Base-by-base conservation (phyloP, 2,329 filamentous ascomycete species). In the Neofusicoccum kwambonambiense region DNA sequence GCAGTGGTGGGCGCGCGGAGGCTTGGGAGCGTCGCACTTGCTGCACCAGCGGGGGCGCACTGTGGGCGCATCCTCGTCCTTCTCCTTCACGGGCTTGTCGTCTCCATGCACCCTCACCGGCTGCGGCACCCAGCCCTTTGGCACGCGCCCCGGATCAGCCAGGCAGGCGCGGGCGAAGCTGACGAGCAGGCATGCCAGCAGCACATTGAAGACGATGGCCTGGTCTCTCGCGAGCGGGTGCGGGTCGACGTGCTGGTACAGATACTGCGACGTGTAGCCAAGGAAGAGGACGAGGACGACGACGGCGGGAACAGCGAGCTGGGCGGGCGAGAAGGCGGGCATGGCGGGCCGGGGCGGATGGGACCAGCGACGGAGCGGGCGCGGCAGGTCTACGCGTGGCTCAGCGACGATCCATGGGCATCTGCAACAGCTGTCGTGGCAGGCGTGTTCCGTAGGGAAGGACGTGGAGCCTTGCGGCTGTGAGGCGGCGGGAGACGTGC, bases 1-100 rank as follows among this genome's bases (percentile, higher is more conserved):
- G 79, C 92, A 96, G 81, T 96, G 92, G 81, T 95, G 92, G 1
- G 91, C 87, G 68, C 92, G 83, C 0, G 89, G 87, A 1, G 92
- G 91, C 73, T 95, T 95, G 12, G 87, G 87, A 39, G 86, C 84
- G 54, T 86, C 80, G 76, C 92, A 96, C 76, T 91, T 92, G 69
- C 85, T 86, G 79, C 92, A 96, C 90, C 90, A 94, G 66, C 81
- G 78, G 65, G 78, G 76, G 66, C 77, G 62, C 15, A 67, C 57
- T 17, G 67, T 41, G 17, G 62, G 22, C 15, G 51, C 52, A 60
- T 58, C 45, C 65, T 58, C 27, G 62, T 64, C 9, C 64, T 56
- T 35, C 60, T 84, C 57, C 86, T 82, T 49, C 31, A n/a, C 52
- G 3, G 41, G 47, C 54, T 31, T 67, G 64, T 34, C 37, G 62